phyloP scores from a whole-genome alignment of 345 rosid species.

The Cardamine chenopodiifolia region DNA sequence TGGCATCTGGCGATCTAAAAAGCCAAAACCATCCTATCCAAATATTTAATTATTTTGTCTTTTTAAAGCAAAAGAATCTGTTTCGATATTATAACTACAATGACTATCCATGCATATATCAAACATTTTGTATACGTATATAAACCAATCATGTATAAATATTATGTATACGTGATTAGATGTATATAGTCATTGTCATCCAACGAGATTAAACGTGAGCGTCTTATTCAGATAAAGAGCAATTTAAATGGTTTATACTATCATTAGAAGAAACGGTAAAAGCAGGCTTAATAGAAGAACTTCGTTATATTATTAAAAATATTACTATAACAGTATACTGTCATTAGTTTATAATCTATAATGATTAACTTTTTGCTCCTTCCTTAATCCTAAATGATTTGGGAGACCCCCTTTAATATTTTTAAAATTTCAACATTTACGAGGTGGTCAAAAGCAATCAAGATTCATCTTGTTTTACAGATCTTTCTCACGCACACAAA shows the following conservation, averaged over 20 bases:
- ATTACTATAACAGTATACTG: background rate
- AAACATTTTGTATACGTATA: background rate
- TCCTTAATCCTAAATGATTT: conserved; percentile 37
- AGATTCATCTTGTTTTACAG: conserved; percentile 33
- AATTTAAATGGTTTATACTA: background rate
- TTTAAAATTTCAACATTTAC: conserved; percentile 35
- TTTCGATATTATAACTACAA: conserved; percentile 37
- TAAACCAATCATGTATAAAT: conserved; percentile 3
- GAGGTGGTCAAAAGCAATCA: conserved; percentile 40
- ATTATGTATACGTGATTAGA: conserved; percentile 2
- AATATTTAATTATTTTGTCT: conserved; percentile 39
- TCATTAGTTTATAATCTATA: conserved; percentile 8
- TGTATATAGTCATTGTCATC: conserved; percentile 31
- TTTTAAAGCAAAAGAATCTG: conserved; percentile 36
- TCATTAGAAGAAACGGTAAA: conserved; percentile 16
- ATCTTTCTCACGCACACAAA: conserved; percentile 12
- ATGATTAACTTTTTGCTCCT: conserved; percentile 32
- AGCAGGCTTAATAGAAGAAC: background rate
- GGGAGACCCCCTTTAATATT: conserved; percentile 9
- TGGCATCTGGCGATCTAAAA: conserved; percentile 45
- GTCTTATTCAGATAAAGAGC: conserved; percentile 22
- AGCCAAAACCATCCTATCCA: conserved; percentile 37
- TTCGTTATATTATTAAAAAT: background rate
- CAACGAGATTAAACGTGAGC: conserved; percentile 30
- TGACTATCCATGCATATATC: conserved; percentile 28